These are phyloP conservation scores for Xylaria sp. DNA, from an alignment of 2,329 filamentous ascomycete species.

Conservation along the genomic window DNA sequence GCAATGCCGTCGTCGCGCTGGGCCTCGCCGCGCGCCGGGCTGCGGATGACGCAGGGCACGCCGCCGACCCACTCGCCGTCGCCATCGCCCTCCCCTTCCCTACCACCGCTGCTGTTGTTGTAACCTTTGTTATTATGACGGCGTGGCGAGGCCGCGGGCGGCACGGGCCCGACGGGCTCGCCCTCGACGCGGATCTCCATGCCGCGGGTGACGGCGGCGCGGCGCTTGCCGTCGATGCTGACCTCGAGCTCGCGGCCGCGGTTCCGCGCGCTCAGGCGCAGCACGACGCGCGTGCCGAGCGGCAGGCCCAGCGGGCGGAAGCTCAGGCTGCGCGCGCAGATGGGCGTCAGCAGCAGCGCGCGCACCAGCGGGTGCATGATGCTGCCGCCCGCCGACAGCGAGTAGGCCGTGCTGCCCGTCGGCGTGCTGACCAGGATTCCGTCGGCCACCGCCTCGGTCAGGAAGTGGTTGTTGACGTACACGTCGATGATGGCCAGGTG, in stretches of 20 bases:
- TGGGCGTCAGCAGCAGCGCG: conserved; percentile 86
- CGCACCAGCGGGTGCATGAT: conserved; percentile 94
- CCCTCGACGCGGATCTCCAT: conserved; percentile 89
- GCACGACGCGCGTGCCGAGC: conserved; percentile 78
- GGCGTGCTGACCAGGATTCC: conserved; percentile 94
- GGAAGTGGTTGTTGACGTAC: conserved; percentile 82
- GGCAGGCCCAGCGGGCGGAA: conserved; percentile 92
- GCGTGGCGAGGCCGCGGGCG: not conserved
- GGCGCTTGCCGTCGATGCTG: conserved; percentile 75
- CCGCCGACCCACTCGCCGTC: conserved; percentile 54
- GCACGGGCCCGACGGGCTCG: conserved; percentile 68
- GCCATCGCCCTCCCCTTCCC: too few relatives aligned
- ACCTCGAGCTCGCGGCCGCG: conserved; percentile 76
- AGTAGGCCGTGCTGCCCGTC: conserved; percentile 94
- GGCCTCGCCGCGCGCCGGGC: conserved; percentile 46
- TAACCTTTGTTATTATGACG: too few relatives aligned
- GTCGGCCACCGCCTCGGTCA: conserved; percentile 93
- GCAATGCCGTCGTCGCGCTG: conserved; percentile 42
- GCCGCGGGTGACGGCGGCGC: conserved; percentile 69
- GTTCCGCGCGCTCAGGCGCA: conserved; percentile 81
- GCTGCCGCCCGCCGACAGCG: conserved; percentile 85
- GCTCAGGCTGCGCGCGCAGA: conserved; percentile 87
- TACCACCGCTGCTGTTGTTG: not conserved
- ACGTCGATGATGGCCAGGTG: conserved; percentile 93
- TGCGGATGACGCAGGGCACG: conserved; percentile 87